Evolutionary conservation across 306 rosid genomes (phyloP).

Genomic region (Prunus armeniaca): DNA sequence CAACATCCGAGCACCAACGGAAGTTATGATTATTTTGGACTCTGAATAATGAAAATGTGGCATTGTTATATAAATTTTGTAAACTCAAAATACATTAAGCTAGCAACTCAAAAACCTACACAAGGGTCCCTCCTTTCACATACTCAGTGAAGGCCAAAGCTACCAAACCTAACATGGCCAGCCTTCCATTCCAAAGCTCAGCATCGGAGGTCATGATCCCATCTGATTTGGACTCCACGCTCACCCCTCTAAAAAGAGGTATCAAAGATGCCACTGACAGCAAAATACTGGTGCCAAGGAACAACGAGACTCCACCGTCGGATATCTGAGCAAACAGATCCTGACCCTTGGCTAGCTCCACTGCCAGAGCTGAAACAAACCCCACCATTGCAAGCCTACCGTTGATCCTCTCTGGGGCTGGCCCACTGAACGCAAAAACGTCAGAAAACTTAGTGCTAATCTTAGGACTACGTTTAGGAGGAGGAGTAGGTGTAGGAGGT

Average conservation of each 20-base stretch:
- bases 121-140: slow-evolving; percentile 65
- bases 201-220: slow-evolving; percentile 66
- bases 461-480: slow-evolving; percentile 23
- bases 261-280: slow-evolving; percentile 63
- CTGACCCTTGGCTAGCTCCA: slow-evolving; percentile 61
- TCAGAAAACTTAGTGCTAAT: slow-evolving; percentile 53
- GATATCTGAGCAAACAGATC: slow-evolving; percentile 59
- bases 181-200: slow-evolving; percentile 77
- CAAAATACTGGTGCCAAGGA: slow-evolving; percentile 53
- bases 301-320: slow-evolving; percentile 67
- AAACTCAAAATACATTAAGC: not conserved
- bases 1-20: too few species aligned
- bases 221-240: slow-evolving; percentile 61
- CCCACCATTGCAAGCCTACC: slow-evolving; percentile 92
- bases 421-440: slow-evolving; percentile 70
- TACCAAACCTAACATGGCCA: slow-evolving; percentile 83
- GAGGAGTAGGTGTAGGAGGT: not conserved
- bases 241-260: slow-evolving; percentile 65
- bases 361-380: slow-evolving; percentile 68
- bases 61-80: not conserved
- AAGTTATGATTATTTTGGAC: too few species aligned
- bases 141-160: slow-evolving; percentile 72
- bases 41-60: not conserved
- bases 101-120: slow-evolving; percentile 18
- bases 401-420: slow-evolving; percentile 90